phyloP scores from a whole-genome alignment of 768 basidiomycete genomes.

The Tulasnella sp. region DNA sequence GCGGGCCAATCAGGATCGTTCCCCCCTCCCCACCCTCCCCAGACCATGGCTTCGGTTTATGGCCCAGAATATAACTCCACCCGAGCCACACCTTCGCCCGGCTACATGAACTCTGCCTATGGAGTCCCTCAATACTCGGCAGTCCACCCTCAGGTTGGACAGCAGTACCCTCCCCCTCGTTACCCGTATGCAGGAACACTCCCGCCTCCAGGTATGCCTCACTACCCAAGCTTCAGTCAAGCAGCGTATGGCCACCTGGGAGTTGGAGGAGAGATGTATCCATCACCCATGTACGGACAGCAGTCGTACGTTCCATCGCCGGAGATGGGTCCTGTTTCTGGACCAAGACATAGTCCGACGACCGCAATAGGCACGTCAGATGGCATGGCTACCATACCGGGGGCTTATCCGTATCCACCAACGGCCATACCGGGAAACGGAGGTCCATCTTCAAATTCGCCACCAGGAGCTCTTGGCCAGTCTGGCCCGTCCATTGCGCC shows the following conservation, averaged over 20 bases:
- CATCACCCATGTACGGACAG: neutral
- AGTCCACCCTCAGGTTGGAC: neutral
- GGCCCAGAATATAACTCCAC: constrained; percentile 5
- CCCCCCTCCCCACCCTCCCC: neutral
- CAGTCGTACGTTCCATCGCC: constrained; percentile 3
- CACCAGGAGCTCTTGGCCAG: neutral
- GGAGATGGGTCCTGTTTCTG: neutral
- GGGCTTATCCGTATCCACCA: neutral
- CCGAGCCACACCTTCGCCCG: constrained; percentile 9
- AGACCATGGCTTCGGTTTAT: neutral
- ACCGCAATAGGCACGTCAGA: neutral
- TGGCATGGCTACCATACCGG: neutral
- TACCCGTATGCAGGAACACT: neutral
- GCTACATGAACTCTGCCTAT: constrained; percentile 6
- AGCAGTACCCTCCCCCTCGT: neutral
- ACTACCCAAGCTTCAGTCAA: neutral
- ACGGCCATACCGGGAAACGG: neutral
- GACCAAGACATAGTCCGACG: neutral
- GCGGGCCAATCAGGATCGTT: neutral
- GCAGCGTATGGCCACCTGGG: neutral
- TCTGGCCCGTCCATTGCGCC: neutral
- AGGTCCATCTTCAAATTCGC: neutral
- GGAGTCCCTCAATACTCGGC: constrained; percentile 4
- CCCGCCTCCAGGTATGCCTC: neutral
- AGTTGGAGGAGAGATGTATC: constrained; percentile 1